Evolutionary conservation across 1,284 basidiomycete genomes (phyloP), one percentile per base, ranked within the genome.

Genomic region (Microbotryomycetes sp.): DNA sequence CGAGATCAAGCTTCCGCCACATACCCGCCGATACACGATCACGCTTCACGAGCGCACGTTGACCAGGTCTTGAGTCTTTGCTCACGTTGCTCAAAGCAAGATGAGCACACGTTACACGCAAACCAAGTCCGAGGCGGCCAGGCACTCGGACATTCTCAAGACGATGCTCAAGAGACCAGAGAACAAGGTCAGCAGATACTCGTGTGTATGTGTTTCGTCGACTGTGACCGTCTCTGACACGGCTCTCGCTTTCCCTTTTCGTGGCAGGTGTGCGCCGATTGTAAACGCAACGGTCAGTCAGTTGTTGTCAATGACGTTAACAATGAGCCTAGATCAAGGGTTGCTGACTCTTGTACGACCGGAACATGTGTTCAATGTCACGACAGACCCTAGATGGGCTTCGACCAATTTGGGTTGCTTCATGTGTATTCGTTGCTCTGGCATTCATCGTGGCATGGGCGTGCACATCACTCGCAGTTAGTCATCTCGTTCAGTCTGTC

Each of bases 381-480:
- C 9, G 30, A 42, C 71, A 94, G 94, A 97, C 80, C 90, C 94
- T 45, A 82, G 94, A 74, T 98, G 94, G 94, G 94, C 94, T 23
- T 93, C 92, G 2, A 97, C 93, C 90, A 98, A 97, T 75, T 77
- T 97, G 85, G 92, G 75, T 71, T 85, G 74, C 36, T 57, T 64
- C 59, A 63, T 68, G 29, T 98, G 94, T 75, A 97, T 98, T 70
- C 84, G 94, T 63, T 98, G 94, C 78, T 97, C 92, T n/a, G 94
- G 94, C 32, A 89, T 97, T 62, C 94, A 98, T 77, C 87, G 96
- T 46, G 87, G 89, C 31, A 94, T 98, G 91, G 96, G 96, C 65
- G 97, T 94, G 0, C 96, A 98, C 76, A 94, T 96, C 76, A 89
- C 88, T 77, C 89, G 88, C 74, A 77, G 78, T 78, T 31, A 58